Percentiles rank a stretch among this genome's conserved stretches.
phyloP scores from a whole-genome alignment of 768 basidiomycete species.

The Guyanaporus albipodus region DNA sequence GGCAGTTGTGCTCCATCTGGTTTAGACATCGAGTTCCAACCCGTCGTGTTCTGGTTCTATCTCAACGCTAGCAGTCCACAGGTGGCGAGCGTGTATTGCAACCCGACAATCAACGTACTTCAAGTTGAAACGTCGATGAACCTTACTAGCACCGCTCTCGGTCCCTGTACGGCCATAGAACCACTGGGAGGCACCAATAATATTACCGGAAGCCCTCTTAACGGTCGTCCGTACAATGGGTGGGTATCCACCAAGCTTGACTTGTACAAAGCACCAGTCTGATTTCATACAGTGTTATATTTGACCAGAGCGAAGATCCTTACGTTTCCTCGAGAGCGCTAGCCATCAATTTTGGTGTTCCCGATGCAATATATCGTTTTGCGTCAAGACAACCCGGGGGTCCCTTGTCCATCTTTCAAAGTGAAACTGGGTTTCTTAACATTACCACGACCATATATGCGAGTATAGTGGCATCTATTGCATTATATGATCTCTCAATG shows the following conservation, averaged over 20 bases:
- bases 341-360: constrained; percentile 48
- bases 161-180: constrained; percentile 32
- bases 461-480: constrained; percentile 4
- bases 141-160: constrained; percentile 42
- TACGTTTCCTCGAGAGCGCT: constrained; percentile 51
- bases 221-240: constrained; percentile 59
- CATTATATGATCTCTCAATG: not conserved
- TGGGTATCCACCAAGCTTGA: constrained; percentile 22
- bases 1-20: constrained; percentile 29
- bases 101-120: constrained; percentile 44
- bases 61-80: constrained; percentile 36
- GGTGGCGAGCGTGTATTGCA: constrained; percentile 54
- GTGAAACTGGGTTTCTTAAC: constrained; percentile 48
- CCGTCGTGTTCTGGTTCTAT: constrained; percentile 70
- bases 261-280: not conserved
- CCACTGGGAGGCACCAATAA: constrained; percentile 42
- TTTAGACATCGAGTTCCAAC: constrained; percentile 39
- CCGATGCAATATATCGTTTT: constrained; percentile 55
- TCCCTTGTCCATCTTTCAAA: constrained; percentile 43
- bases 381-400: constrained; percentile 44
- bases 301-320: constrained; percentile 32
- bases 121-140: constrained; percentile 41
- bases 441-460: constrained; percentile 41
- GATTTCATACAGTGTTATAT: constrained; percentile 37
- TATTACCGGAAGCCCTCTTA: constrained; percentile 43